phyloP scores from a whole-genome alignment of 106 monocot species.

The Allium sativum region DNA sequence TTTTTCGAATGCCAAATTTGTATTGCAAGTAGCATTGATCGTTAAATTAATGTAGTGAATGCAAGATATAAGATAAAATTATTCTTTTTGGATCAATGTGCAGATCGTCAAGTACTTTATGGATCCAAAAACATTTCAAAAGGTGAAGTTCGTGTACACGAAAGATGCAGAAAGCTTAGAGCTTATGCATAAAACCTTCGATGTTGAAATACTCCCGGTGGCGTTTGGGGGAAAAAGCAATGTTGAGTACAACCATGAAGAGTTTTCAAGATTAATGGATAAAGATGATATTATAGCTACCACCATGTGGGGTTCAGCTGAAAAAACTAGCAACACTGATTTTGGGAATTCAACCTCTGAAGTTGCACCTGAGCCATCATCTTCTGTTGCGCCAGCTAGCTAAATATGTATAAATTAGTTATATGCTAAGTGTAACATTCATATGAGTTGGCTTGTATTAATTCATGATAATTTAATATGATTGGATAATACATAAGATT shows the following conservation, averaged over 20 bases:
- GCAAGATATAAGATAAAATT: no score
- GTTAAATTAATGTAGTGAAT: no score
- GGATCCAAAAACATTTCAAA: slow-evolving; percentile 25
- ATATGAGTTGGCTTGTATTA: no score
- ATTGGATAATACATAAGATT: no score
- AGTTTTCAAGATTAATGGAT: slow-evolving; percentile 13
- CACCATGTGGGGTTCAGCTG: background rate
- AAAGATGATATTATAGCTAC: slow-evolving; percentile 7
- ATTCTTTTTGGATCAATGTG: background rate
- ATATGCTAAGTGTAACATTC: no score
- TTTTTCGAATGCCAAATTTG: no score
- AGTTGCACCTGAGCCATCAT: slow-evolving; percentile 2
- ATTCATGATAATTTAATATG: no score
- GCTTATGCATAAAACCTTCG: slow-evolving; percentile 9
- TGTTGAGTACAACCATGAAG: slow-evolving; percentile 10
- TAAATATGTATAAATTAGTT: background rate
- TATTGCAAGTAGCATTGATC: no score
- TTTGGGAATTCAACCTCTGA: slow-evolving; percentile 2
- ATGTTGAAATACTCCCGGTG: slow-evolving; percentile 3
- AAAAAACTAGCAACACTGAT: background rate
- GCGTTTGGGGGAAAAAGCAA: slow-evolving; percentile 15
- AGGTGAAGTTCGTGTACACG: slow-evolving; percentile 18
- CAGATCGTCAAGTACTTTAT: slow-evolving; percentile 49
- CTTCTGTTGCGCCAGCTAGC: background rate
- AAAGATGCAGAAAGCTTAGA: slow-evolving; percentile 13